A percentile compares a stretch with the other conserved stretches of the same genome.
Evolutionary conservation across 225 moss, liverwort and hornwort genomes (phyloP).

Genomic region (Antitrichia curtipendula): DNA sequence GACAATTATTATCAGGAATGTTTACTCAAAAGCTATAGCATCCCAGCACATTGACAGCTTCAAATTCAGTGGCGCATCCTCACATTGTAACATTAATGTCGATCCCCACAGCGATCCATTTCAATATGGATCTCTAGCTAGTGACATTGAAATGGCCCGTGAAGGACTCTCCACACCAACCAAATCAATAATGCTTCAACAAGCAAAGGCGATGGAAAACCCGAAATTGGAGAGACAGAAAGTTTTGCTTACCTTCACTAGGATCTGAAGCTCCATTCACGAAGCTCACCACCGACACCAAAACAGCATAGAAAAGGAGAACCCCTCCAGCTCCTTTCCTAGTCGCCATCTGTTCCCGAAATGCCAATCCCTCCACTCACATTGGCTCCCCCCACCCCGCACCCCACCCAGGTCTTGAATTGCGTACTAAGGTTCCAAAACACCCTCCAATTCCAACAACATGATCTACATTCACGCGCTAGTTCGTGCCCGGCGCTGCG

Average conservation of each 20-base stretch:
- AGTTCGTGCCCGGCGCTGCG: neutral
- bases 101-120: neutral
- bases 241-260: constrained; percentile 9
- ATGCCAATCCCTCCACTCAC: neutral
- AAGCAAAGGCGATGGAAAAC: neutral
- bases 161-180: neutral
- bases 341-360: neutral
- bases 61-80: too few species aligned
- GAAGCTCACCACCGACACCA: constrained; percentile 2
- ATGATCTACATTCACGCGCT: neutral
- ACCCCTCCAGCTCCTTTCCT: neutral
- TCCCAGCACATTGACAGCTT: neutral
- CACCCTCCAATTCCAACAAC: neutral
- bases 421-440: neutral
- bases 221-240: neutral
- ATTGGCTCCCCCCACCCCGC: constrained; percentile 14
- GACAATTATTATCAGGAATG: neutral
- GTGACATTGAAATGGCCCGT: neutral
- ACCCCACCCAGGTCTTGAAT: neutral
- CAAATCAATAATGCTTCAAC: neutral
- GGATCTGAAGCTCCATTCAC: constrained; percentile 18
- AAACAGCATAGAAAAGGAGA: neutral
- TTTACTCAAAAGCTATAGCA: neutral
- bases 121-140: neutral
- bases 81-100: neutral